Conservation (phyloP, 495 filamentous ascomycete genomes). For the Chlorociboria aeruginascens region DNA sequence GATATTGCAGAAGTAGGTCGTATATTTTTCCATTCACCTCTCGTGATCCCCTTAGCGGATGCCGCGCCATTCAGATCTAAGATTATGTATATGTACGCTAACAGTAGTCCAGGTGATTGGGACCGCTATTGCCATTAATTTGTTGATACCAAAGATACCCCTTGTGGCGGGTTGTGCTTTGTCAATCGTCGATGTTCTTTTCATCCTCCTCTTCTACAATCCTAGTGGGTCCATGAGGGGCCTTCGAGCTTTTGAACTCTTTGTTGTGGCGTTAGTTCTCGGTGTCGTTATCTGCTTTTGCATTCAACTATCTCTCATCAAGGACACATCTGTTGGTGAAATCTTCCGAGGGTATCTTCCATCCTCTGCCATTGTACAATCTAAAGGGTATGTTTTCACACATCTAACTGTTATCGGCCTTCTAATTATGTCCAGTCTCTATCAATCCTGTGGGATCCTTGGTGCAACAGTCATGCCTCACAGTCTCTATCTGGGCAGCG, state of each 20-base stretch:
- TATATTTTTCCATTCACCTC: no score
- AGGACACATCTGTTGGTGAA: constrained; percentile 52
- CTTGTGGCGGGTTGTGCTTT: constrained; percentile 80
- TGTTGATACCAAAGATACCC: constrained; percentile 64
- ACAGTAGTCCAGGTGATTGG: constrained; percentile 37
- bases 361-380: constrained; percentile 59
- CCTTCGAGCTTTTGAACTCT: constrained; percentile 66
- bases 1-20: constrained; percentile 72
- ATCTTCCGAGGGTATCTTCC: constrained; percentile 82
- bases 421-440: constrained; percentile 41
- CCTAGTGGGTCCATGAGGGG: constrained; percentile 62
- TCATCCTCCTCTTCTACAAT: constrained; percentile 78
- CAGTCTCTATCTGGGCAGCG: constrained; percentile 79
- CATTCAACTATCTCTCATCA: constrained; percentile 73
- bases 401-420: neutral
- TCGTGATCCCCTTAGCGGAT: no score
- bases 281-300: constrained; percentile 87
- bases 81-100: no score
- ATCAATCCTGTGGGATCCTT: constrained; percentile 84
- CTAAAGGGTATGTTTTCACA: constrained; percentile 37
- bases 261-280: constrained; percentile 67
- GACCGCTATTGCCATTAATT: constrained; percentile 80
- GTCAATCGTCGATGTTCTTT: constrained; percentile 71
- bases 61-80: no score
- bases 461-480: constrained; percentile 95